Evolutionary conservation across 2,329 filamentous ascomycete species (phyloP), one percentile per base, ranked within the genome.

Genomic region (Cladosporium halotolerans): DNA sequence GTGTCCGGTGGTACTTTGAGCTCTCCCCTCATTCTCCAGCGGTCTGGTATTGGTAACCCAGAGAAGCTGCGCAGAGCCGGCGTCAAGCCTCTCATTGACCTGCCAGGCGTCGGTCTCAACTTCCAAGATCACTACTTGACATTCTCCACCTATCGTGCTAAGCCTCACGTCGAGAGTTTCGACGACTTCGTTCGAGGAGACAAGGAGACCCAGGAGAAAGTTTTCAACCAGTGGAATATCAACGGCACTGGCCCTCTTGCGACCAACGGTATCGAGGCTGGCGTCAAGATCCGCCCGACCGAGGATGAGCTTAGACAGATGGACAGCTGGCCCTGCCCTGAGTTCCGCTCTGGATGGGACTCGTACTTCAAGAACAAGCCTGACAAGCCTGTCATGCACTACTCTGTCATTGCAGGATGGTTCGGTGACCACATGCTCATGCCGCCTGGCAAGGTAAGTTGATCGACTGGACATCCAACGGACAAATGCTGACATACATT

Each of bases 221-320:
- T 90, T 7, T 90, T 82, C 56, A 79, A 88, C 1, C 85, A 90
- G 66, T 91, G 87, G 87, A 83, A 88, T 56, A 69, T 84, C 57
- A 89, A 89, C 63, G 88, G 88, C 2, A 91, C 87, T 2, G 88
- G 88, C 0, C 86, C 86, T 1, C 73, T 90, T 38, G 79, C 86
- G 1, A 90, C 87, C 45, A 90, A 90, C 63, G 86, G 85, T 56
- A 89, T 91, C 58, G 86, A 91, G 0, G 86, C 86, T 3, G 87
- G 86, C 59, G 72, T 71, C 47, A 84, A 84, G 61, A 63, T 83
- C 19, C 75, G 82, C 1, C 80, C 80, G 0, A 74, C 76, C 0
- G 72, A 78, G 1, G 64, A 66, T 6, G 80, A 83, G 45, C 72
- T 81, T 9, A 69, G 68, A 6, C 65, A 70, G 2, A 69, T 84